Percentiles rank a stretch among this genome's conserved stretches.
Conservation (phyloP, 2,329 filamentous ascomycete genomes). For the Diaporthe sp. region DNA sequence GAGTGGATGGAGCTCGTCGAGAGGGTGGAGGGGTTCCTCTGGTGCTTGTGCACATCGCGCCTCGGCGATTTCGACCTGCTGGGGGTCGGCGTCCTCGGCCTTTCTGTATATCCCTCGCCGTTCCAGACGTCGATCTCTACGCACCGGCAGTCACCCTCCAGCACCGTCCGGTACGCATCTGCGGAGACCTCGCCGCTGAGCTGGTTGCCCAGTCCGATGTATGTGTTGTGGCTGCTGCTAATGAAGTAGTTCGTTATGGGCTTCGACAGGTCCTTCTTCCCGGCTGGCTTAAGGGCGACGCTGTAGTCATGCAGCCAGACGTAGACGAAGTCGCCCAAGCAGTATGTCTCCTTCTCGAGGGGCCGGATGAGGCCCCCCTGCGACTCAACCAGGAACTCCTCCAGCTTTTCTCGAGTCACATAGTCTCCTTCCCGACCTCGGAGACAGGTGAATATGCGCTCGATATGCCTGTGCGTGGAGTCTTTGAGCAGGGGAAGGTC, state of each 20-base stretch:
- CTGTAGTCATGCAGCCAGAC: slow-evolving; percentile 56
- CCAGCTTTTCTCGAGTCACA: slow-evolving; percentile 50
- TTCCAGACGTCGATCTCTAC: slow-evolving; percentile 98
- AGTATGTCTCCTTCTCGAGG: slow-evolving; percentile 54
- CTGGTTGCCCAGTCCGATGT: slow-evolving; percentile 85
- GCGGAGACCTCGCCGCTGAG: slow-evolving; percentile 80
- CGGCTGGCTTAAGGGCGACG: slow-evolving; percentile 55
- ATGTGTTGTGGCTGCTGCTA: slow-evolving; percentile 95
- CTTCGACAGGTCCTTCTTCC: slow-evolving; percentile 67
- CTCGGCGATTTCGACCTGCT: slow-evolving; percentile 48
- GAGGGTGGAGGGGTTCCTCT: slow-evolving; percentile 57
- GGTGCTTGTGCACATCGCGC: slow-evolving; percentile 49
- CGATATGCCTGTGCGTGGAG: slow-evolving; percentile 59
- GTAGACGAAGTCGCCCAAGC: slow-evolving; percentile 61
- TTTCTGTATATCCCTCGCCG: slow-evolving; percentile 57
- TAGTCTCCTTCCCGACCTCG: slow-evolving; percentile 46
- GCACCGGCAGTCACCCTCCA: slow-evolving; percentile 83
- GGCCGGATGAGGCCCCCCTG: slow-evolving; percentile 57
- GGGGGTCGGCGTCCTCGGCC: slow-evolving; percentile 48
- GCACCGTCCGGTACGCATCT: slow-evolving; percentile 80
- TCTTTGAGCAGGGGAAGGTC: slow-evolving; percentile 56
- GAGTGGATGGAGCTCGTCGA: slow-evolving; percentile 44
- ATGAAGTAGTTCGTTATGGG: slow-evolving; percentile 93
- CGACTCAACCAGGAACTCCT: slow-evolving; percentile 58
- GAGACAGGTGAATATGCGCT: slow-evolving; percentile 58